Evolutionary conservation across 2,329 filamentous ascomycete species (phyloP), one percentile per base, ranked within the genome.

Genomic region (Colletotrichum musae): DNA sequence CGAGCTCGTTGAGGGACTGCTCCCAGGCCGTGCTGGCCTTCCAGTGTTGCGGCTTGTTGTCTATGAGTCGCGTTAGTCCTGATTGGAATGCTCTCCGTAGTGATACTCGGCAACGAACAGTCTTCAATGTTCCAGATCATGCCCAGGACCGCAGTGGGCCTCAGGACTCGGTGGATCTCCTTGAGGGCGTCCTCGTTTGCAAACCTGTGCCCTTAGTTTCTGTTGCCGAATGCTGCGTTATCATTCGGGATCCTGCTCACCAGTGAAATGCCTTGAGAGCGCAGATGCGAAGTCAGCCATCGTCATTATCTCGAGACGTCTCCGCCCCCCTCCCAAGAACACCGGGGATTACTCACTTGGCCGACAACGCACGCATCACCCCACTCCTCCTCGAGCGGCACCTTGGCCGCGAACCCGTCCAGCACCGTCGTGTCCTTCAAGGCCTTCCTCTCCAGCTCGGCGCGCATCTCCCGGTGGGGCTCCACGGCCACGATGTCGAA

Each of bases 61-160:
- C 89, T 92, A 70, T 7, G 6, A 39, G 26, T 39, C 7, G 36
- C 72, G 58, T 21, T 48, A 70, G 70, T 70, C 13, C 61, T 64
- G 71, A 52, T 74, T 10, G 6, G 41, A n/a, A 43, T 43, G 6
- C 13, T 43, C 1, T 12, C 13, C 2, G 41, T 43, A 2, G 41
- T n/a, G 41, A 36, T n/a, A 15, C 41, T 6, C 41, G 41, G 41
- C 16, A 5, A 15, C 32, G 10, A 15, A 91, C 91, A 93, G 72
- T 92, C 89, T 77, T 93, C 91, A 68, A 91, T 83, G 73, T 93
- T 94, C 92, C 92, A 94, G 61, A 94, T 90, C 77, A 93, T 78
- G 15, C 89, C 92, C 32, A 94, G 82, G 32, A 84, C 83, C 6
- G 87, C 87, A 6, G 85, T 86, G 0, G 89, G 89, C 74, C 86